phyloP scores from a whole-genome alignment of 176 grass and related monocot genomes.

The Phoenix roebelenii region DNA sequence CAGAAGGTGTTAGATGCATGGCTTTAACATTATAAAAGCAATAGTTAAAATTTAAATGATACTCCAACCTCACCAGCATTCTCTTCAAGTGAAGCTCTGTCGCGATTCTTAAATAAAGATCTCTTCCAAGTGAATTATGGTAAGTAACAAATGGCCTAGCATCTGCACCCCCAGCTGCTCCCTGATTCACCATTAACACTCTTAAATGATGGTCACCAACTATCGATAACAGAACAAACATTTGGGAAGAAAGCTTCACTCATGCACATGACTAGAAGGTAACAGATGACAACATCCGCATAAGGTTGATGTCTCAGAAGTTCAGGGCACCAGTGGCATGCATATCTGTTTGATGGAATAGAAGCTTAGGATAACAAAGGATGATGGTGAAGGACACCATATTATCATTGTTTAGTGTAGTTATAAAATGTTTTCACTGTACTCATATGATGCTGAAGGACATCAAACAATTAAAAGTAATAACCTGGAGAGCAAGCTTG shows the following conservation, averaged over 20 bases:
- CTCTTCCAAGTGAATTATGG: constrained; percentile 96
- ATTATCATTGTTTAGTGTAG: too few species aligned
- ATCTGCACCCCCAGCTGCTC: constrained; percentile 88
- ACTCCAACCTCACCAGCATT: constrained; percentile 74
- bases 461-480: too few species aligned
- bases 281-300: too few species aligned
- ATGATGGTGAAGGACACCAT: too few species aligned
- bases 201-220: constrained; percentile 10
- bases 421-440: too few species aligned
- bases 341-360: too few species aligned
- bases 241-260: neutral
- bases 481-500: too few species aligned
- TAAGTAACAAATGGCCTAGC: constrained; percentile 94
- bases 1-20: neutral
- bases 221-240: constrained; percentile 17
- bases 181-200: constrained; percentile 42
- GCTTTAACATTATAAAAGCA: neutral
- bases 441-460: too few species aligned
- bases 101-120: constrained; percentile 98
- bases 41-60: constrained; percentile 20
- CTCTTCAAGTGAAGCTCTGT: constrained; percentile 93
- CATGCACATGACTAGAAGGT: too few species aligned
- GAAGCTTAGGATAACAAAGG: too few species aligned
- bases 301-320: too few species aligned
- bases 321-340: too few species aligned